These are phyloP conservation scores for Avena eriantha DNA, from an alignment of 176 grass and related monocot genomes.

Conservation along the genomic window DNA sequence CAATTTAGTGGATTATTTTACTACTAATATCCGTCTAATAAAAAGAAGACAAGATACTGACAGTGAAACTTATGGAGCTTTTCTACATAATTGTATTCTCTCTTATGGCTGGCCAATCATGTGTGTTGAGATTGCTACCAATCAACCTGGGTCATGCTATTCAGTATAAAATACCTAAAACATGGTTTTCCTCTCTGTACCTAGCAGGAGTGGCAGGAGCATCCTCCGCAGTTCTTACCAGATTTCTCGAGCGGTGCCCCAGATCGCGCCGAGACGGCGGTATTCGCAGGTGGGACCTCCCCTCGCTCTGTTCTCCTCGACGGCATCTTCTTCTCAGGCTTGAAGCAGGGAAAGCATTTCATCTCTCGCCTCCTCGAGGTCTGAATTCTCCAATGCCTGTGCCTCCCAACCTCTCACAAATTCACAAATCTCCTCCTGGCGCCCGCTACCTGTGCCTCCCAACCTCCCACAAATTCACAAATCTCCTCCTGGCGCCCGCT, in stretches of 20 bases:
- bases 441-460: background rate
- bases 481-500: slow-evolving; percentile 3
- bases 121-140: slow-evolving; percentile 1
- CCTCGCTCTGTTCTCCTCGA: slow-evolving; percentile 32
- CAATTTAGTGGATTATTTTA: slow-evolving; percentile 28
- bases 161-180: slow-evolving; percentile 27
- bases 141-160: slow-evolving; percentile 5
- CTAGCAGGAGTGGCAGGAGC: slow-evolving; percentile 2
- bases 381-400: slow-evolving; percentile 34
- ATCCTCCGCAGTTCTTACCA: slow-evolving; percentile 52
- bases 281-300: background rate
- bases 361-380: slow-evolving; percentile 29
- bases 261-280: background rate
- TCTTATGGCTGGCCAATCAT: background rate
- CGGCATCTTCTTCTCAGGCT: slow-evolving; percentile 42
- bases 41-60: slow-evolving; percentile 14
- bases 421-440: slow-evolving; percentile 3
- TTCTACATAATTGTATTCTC: slow-evolving; percentile 3
- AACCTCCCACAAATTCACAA: background rate
- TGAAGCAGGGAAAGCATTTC: slow-evolving; percentile 86
- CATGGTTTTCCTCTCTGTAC: slow-evolving; percentile 26
- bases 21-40: background rate
- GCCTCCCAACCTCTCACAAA: background rate
- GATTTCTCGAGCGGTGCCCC: slow-evolving; percentile 22
- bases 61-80: slow-evolving; percentile 20